Evolutionary conservation across 148 eudicot species (phyloP).

Genomic region (Amaranthus palmeri): DNA sequence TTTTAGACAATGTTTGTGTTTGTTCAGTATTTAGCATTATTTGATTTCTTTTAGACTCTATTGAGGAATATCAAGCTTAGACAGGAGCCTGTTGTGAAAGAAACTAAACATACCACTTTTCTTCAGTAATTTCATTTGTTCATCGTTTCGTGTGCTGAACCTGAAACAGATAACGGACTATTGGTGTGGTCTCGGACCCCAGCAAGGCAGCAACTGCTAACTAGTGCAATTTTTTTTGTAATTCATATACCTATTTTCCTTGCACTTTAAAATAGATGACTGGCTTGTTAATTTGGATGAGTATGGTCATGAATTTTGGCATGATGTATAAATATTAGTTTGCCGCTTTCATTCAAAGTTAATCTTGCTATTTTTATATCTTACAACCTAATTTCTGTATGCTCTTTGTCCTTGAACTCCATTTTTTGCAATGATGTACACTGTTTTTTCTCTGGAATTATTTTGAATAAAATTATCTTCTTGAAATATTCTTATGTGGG

Average conservation of each 20-base stretch:
- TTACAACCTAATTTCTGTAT: background rate
- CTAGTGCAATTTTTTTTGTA: background rate
- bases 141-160: background rate
- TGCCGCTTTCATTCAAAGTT: background rate
- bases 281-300: background rate
- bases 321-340: background rate
- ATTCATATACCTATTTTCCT: background rate
- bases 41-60: background rate
- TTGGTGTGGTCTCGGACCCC: background rate
- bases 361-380: background rate
- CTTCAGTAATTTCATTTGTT: background rate
- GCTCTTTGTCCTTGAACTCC: background rate
- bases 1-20: background rate
- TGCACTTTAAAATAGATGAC: background rate
- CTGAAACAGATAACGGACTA: background rate
- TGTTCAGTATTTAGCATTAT: background rate
- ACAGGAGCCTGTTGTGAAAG: background rate
- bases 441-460: background rate
- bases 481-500: conserved; percentile 15
- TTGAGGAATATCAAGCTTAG: background rate
- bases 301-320: background rate
- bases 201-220: background rate
- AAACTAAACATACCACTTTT: background rate
- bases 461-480: conserved; percentile 9
- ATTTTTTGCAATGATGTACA: background rate